Percentiles rank a stretch among this genome's conserved stretches.
phyloP scores from a whole-genome alignment of 202 grass and related monocot genomes.

The Schoenoplectus triqueter region DNA sequence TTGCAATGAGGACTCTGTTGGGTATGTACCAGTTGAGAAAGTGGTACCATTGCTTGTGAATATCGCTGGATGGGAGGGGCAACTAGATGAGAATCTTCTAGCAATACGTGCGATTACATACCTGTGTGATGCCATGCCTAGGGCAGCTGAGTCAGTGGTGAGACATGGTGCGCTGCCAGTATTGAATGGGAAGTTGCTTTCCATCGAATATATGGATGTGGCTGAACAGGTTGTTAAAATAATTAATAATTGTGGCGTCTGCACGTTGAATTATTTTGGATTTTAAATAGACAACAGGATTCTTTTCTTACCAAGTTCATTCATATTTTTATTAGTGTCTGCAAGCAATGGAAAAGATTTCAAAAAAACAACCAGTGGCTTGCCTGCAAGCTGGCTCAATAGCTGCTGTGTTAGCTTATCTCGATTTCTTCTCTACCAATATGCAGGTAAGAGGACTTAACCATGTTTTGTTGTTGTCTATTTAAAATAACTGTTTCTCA shows the following conservation, averaged over 20 bases:
- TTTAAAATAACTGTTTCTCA: not conserved
- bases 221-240: slow-evolving; percentile 76
- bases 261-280: slow-evolving; percentile 12
- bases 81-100: slow-evolving; percentile 67
- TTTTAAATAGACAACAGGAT: slow-evolving; percentile 34
- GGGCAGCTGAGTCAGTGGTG: slow-evolving; percentile 61
- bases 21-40: slow-evolving; percentile 62
- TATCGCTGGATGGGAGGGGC: slow-evolving; percentile 43
- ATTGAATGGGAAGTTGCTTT: slow-evolving; percentile 66
- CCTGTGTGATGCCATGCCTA: slow-evolving; percentile 88
- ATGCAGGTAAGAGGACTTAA: slow-evolving; percentile 57
- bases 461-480: not conserved
- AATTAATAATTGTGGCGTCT: slow-evolving; percentile 19
- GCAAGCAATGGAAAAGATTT: slow-evolving; percentile 98
- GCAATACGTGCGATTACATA: slow-evolving; percentile 86
- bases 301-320: slow-evolving; percentile 12
- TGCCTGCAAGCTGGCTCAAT: slow-evolving; percentile 87
- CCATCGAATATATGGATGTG: slow-evolving; percentile 84
- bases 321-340: slow-evolving; percentile 50
- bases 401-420: slow-evolving; percentile 54
- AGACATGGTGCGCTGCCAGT: slow-evolving; percentile 73
- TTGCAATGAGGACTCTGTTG: slow-evolving; percentile 61
- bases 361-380: slow-evolving; percentile 52
- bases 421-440: slow-evolving; percentile 87
- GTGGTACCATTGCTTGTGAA: slow-evolving; percentile 65